Evolutionary conservation across 345 rosid genomes (phyloP), one percentile per base, ranked within the genome.

Genomic region (Gossypium australe): DNA sequence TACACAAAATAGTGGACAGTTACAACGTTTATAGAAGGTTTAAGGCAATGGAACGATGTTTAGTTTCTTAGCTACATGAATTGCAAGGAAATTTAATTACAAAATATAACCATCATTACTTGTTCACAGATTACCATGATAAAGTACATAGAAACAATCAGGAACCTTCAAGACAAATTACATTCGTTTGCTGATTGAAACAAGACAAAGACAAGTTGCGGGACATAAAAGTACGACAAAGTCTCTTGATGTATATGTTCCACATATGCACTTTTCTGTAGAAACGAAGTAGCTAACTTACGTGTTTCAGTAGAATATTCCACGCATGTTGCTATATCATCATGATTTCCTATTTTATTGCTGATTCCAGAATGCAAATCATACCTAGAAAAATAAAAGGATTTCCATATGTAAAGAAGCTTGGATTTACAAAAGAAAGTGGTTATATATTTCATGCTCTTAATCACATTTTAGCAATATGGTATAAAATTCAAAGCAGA

Each of bases 241-340:
- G 27, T 58, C 14, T 58, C 9, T 59, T 25, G 17, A 12, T 3
- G 38, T 25, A 59, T 11, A 59, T 2, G 41, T 66, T 66, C 41
- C 41, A 34, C 13, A 43, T 43, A 43, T 43, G 69, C 69, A 64
- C 41, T 34, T 34, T 34, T 34, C 41, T 43, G 48, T 16, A n/a
- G 6, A 71, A 75, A 29, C 51, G 29, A 68, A 43, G 64, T 38
- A 12, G 34, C 60, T 73, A 78, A 63, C 93, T 84, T 82, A 91
- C 99, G 67, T 43, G 92, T 84, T 80, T 88, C 87, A 64, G 68
- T 74, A 53, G 94, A 93, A 78, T 77, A 87, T 10, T 72, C 87
- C 70, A 93, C 75, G 20, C 90, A 88, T 24, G 91, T 89, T 64
- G 93, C 93, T 73, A 90, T 75, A 72, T 90, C 94, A 27, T 80